Evolutionary conservation across 192 early-diverging fungal species (phyloP), one percentile per base, ranked within the genome.

Genomic region (Coemansia sp.): DNA sequence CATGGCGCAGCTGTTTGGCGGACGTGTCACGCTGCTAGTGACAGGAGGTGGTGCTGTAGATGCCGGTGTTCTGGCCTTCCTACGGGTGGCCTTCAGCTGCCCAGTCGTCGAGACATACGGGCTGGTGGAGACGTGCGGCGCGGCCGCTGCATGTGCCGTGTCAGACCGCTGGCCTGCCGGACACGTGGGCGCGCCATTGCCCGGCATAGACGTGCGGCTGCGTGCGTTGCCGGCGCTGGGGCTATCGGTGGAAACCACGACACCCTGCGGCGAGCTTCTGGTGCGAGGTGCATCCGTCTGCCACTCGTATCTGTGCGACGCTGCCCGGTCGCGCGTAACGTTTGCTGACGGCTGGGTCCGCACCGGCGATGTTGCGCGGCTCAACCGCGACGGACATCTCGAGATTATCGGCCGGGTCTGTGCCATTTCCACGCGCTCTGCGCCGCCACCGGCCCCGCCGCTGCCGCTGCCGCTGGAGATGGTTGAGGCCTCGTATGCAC

Each of bases 251-350:
- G 83, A 77, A 30, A 86, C 91, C 61, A 82, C 85, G 46, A 89
- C 91, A 28, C 84, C 93, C 30, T 84, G 96, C 33, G 94, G 95
- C 46, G 95, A 98, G 70, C 84, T 97, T 49, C 88, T 87, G 71
- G 70, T 91, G 35, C 86, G 89, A 30, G 92, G 92, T n/a, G 35
- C 79, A 31, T 78, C 70, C 45, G 80, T 86, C 18, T 87, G 93
- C 14, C 68, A 59, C 12, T 89, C 93, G 61, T 26, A 26, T 4
- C 4, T 26, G 23, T 26, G 23, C 23, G 23, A 26, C 23, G 23
- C 23, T 26, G 23, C 23, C 23, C 23, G 23, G 2, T 26, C 23
- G 23, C 23, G 23, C 23, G 23, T 4, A 1, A 26, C 23, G 23
- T 26, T 26, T 26, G 4, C 23, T 26, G 23, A 26, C 4, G 91